These are phyloP conservation scores for Pseudopithomyces chartarum DNA, from an alignment of 2,329 filamentous ascomycete species.

Conservation along the genomic window DNA sequence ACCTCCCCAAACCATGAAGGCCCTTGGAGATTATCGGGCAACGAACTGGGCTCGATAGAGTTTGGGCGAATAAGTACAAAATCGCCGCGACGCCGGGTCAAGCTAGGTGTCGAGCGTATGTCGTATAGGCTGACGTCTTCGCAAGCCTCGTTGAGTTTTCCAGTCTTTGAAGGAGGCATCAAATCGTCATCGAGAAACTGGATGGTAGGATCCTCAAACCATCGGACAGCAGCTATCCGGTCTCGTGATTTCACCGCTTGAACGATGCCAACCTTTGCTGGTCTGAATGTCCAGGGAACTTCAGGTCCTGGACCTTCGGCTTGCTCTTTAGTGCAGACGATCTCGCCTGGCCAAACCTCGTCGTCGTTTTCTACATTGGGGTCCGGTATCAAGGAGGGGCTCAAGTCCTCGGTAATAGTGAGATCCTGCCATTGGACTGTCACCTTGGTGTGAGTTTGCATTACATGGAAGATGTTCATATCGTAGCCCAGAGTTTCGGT, in stretches of 20 bases:
- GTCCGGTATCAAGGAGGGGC: constrained; percentile 55
- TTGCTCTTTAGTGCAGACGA: constrained; percentile 55
- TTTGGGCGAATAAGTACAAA: constrained; percentile 56
- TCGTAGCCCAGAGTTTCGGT: constrained; percentile 60
- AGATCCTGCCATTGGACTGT: constrained; percentile 65
- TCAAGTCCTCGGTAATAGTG: constrained; percentile 53
- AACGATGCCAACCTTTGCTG: constrained; percentile 60
- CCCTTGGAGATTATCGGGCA: constrained; percentile 20
- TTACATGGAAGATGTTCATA: constrained; percentile 61
- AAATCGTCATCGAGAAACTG: constrained; percentile 43
- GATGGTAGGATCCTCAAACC: constrained; percentile 51
- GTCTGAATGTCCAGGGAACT: constrained; percentile 43
- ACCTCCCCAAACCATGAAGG: constrained; percentile 63
- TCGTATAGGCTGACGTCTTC: constrained; percentile 65
- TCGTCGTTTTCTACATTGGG: constrained; percentile 60
- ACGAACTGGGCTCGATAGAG: constrained; percentile 16
- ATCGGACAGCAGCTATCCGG: constrained; percentile 60
- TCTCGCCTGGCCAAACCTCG: constrained; percentile 61
- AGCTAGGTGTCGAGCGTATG: constrained; percentile 54
- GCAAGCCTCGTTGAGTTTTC: constrained; percentile 45
- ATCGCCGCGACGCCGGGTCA: constrained; percentile 57
- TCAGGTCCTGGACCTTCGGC: constrained; percentile 17
- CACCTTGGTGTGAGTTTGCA: constrained; percentile 55
- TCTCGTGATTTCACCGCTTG: constrained; percentile 61
- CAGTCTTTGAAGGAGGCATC: constrained; percentile 50